Evolutionary conservation across 2,329 filamentous ascomycete species (phyloP), one percentile per base, ranked within the genome.

Genomic region (Epichloe sibirici): DNA sequence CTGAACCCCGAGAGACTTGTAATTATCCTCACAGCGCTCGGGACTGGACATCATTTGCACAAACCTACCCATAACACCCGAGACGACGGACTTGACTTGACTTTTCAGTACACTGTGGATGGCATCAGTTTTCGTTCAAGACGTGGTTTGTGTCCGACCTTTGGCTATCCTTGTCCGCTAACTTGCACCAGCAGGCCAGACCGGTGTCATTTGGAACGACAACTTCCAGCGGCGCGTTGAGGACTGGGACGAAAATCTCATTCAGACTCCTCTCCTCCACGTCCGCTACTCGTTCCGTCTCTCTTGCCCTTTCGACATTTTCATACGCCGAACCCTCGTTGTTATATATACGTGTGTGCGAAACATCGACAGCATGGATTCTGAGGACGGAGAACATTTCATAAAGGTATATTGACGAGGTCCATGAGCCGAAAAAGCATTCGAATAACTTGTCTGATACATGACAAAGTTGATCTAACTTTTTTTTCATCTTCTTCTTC

Each of bases 351-450:
- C 2, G 8, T 31, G 3, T 31, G 28, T 9, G 28, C 4, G 28
- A 23, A 44, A 28, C 25, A 48, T 44, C 15, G 39, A 21, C 28
- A 77, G 71, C 62, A 93, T 90, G 86, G 84, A 88, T 74, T 88
- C 86, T 70, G 87, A 91, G 83, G 86, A 93, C 83, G 88, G 88
- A 69, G 83, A 88, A 76, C 73, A 86, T 71, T 94, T 93, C 73
- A 82, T 93, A 72, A 93, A 90, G 82, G 87, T 88, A 77, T 57
- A 73, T 48, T 44, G 28, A n/a, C 13, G 17, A 47, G 31, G 5
- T n/a, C 31, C 45, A 47, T 38, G 13, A 8, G 12, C 23, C 25
- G 17, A n/a, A 3, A 45, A 11, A 21, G 25, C 11, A 23, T 38
- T 3, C 34, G 7, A 15, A 15, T 5, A n/a, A 9, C 9, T 1